Conservation (phyloP, 345 rosid species). For the Linum trigynum region DNA sequence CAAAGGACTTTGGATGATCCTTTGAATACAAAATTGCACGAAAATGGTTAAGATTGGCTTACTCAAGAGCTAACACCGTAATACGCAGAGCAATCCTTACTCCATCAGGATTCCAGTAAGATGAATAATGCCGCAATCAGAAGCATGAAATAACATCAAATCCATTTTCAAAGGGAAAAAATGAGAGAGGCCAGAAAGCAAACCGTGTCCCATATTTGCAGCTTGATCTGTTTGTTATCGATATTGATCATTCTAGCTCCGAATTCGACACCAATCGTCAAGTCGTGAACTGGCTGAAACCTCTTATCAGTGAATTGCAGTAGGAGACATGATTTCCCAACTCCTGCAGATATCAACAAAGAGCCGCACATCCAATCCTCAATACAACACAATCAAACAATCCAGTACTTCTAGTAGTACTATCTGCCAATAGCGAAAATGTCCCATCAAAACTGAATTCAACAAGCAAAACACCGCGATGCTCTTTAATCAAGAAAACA, state of each 20-base stretch:
- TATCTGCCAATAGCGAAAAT: too few relatives aligned
- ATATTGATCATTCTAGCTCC: constrained; percentile 74
- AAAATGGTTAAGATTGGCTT: too few relatives aligned
- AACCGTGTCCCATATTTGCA: constrained; percentile 74
- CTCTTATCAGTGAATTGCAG: constrained; percentile 71
- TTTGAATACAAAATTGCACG: too few relatives aligned
- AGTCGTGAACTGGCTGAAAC: constrained; percentile 69
- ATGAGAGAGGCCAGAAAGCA: background rate
- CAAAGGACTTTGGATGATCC: too few relatives aligned
- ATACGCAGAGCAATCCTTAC: too few relatives aligned
- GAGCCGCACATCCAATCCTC: background rate
- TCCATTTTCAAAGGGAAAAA: background rate
- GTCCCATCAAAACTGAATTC: too few relatives aligned
- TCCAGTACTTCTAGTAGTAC: too few relatives aligned
- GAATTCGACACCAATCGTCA: constrained; percentile 66
- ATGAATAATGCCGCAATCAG: too few relatives aligned
- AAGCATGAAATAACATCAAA: too few relatives aligned
- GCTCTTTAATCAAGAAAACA: background rate
- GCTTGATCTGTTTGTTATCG: constrained; percentile 50
- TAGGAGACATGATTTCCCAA: constrained; percentile 62
- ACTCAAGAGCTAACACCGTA: too few relatives aligned
- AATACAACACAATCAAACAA: background rate
- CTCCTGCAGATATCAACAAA: constrained; percentile 28
- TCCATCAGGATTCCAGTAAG: too few relatives aligned
- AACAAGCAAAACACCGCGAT: too few relatives aligned